phyloP scores from a whole-genome alignment of 2,329 filamentous ascomycete species.

The Fusarium chaquense region DNA sequence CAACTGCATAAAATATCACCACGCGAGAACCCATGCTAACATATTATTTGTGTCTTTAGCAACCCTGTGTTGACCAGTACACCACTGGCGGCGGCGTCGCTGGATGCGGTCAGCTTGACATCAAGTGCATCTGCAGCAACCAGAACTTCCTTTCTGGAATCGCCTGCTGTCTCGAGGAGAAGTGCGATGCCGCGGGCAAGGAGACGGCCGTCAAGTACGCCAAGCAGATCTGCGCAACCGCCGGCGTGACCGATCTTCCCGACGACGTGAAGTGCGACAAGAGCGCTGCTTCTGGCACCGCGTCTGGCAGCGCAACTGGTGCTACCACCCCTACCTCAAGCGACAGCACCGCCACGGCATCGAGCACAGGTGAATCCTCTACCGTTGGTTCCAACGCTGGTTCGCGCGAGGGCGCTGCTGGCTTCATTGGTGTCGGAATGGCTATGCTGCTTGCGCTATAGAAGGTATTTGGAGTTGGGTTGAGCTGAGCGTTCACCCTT shows the following conservation, averaged over 20 bases:
- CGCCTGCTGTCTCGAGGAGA: conserved; percentile 56
- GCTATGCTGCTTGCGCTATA: conserved; percentile 50
- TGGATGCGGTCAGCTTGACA: conserved; percentile 55
- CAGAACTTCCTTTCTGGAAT: conserved; percentile 55
- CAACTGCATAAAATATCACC: neutral
- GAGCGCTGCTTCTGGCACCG: conserved; percentile 21
- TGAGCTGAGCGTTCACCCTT: neutral
- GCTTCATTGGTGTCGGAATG: conserved; percentile 47
- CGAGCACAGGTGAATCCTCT: neutral
- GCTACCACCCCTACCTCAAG: conserved; percentile 25
- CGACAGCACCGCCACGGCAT: conserved; percentile 9
- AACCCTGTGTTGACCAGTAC: conserved; percentile 51
- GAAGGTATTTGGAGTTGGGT: neutral
- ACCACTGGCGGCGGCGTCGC: conserved; percentile 52
- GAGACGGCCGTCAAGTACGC: conserved; percentile 54
- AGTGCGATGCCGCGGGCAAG: conserved; percentile 52
- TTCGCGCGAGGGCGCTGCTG: conserved; percentile 31
- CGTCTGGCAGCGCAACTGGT: conserved; percentile 13
- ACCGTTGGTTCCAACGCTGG: conserved; percentile 16
- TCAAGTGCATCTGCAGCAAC: conserved; percentile 59
- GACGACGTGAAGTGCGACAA: conserved; percentile 53
- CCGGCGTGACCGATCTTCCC: conserved; percentile 52
- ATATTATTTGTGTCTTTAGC: conserved; percentile 37
- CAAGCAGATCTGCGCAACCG: conserved; percentile 54
- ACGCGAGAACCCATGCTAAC: conserved; percentile 15